Evolutionary conservation across 768 basidiomycete species (phyloP), one percentile per base, ranked within the genome.

Genomic region (Lentinula sp.): DNA sequence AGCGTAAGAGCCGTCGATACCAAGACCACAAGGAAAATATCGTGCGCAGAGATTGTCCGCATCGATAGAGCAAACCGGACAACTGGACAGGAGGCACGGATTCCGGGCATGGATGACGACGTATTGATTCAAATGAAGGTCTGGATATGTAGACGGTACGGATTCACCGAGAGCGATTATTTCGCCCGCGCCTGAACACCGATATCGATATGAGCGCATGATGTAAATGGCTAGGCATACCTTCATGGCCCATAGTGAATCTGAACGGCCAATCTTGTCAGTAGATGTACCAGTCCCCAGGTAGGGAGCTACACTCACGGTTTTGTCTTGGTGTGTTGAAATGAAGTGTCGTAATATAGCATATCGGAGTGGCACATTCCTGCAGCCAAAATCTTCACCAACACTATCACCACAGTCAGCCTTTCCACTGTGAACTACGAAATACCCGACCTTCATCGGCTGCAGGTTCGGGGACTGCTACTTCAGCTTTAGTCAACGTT

Each of bases 181-280:
- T 16, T 36, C 49, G 18, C 57, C 57, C 16, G 57, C 57, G 13
- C 57, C 57, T 59, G 45, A 42, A 32, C 4, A 32, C 33, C 35
- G 57, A 59, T 20, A 49, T 35, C 37, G 57, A 59, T 56, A 51
- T 32, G 43, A 35, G 46, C 28, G 36, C 8, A 6, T 13, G 16
- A 46, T 46, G 20, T 33, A 18, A 46, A 55, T 36, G 9, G 35
- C 28, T 12, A 57, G 57, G 32, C 32, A 36, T 59, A 59, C 57
- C 57, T 59, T 59, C 57, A 51, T 59, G 57, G 8, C 57, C 46
- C 46, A 59, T 59, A 5, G 46, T 59, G 23, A 59, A 59, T 8
- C 35, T 48, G 18, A 12, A 2, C 15, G 20, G 13, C 43, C 37
- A 15, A 45, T 56, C n/a, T 37, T 12, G 35, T 42, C 39, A 41